Conservation (phyloP, 2,329 filamentous ascomycete species). For the Sporothrix globosa region DNA sequence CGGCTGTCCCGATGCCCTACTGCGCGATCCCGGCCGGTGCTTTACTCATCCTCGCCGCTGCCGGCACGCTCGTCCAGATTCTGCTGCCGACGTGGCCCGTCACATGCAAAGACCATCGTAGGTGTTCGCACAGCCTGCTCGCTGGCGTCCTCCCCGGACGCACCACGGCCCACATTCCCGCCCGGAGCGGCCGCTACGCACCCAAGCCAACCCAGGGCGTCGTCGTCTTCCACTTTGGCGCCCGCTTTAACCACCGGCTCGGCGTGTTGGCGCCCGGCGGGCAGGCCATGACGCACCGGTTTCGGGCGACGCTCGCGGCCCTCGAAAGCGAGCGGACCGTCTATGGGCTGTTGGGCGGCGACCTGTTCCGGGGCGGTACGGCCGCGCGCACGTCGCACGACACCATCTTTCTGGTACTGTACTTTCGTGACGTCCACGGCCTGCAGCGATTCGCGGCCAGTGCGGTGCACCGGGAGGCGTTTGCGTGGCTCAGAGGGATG, state of each 20-base stretch:
- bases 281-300: conserved; percentile 46
- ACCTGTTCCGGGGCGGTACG: conserved; percentile 45
- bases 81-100: too few species aligned
- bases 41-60: conserved; percentile 42
- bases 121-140: conserved; percentile 26
- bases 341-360: conserved; percentile 53
- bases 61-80: conserved; percentile 42
- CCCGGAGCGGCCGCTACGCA: neutral
- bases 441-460: conserved; percentile 36
- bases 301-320: conserved; percentile 47
- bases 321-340: conserved; percentile 37
- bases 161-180: conserved; percentile 44
- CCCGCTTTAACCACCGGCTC: conserved; percentile 54
- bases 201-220: neutral
- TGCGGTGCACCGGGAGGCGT: conserved; percentile 30
- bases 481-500: conserved; percentile 30
- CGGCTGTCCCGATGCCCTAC: conserved; percentile 44
- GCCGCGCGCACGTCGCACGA: conserved; percentile 32
- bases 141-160: conserved; percentile 43
- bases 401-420: conserved; percentile 36
- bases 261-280: conserved; percentile 53
- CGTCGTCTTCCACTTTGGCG: conserved; percentile 50
- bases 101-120: too few species aligned
- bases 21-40: conserved; percentile 43
- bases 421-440: conserved; percentile 35